Evolutionary conservation across 202 grass and related monocot genomes (phyloP).

Genomic region (Brachypodium distachyon): DNA sequence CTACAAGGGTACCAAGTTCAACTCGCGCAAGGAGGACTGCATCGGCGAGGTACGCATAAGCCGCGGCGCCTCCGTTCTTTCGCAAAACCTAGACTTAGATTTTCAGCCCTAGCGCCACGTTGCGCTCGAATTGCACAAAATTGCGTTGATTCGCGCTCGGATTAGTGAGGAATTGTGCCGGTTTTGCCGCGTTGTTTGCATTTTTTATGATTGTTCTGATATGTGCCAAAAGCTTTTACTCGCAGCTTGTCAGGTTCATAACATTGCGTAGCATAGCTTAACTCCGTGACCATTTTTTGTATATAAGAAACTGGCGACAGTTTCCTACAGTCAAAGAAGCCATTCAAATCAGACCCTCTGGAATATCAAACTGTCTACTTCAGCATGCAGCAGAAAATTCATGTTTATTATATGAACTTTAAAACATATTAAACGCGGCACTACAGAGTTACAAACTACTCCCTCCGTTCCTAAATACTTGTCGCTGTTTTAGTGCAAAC

Average conservation of each 20-base stretch:
- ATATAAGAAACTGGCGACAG: too few relatives aligned
- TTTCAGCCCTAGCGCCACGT: background rate
- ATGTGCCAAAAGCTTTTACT: background rate
- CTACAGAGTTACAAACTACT: too few relatives aligned
- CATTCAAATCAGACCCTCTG: too few relatives aligned
- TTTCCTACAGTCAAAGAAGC: background rate
- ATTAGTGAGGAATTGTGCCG: background rate
- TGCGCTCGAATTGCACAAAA: background rate
- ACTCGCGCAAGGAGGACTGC: slow-evolving; percentile 91
- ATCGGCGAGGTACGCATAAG: slow-evolving; percentile 54
- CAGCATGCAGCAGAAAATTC: background rate
- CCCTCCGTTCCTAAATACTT: too few relatives aligned
- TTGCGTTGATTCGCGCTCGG: background rate
- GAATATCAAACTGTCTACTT: background rate
- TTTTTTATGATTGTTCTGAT: background rate
- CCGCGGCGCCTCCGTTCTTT: background rate
- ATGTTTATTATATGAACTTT: too few relatives aligned
- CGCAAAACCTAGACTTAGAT: background rate
- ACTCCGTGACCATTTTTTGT: too few relatives aligned
- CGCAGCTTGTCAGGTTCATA: too few relatives aligned
- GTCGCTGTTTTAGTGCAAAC: too few relatives aligned
- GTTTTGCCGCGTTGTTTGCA: background rate
- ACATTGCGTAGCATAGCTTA: too few relatives aligned
- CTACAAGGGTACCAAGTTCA: slow-evolving; percentile 98
- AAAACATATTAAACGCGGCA: too few relatives aligned